Base-by-base conservation (phyloP, 2,329 filamentous ascomycete genomes). In the Lomentospora prolificans region DNA sequence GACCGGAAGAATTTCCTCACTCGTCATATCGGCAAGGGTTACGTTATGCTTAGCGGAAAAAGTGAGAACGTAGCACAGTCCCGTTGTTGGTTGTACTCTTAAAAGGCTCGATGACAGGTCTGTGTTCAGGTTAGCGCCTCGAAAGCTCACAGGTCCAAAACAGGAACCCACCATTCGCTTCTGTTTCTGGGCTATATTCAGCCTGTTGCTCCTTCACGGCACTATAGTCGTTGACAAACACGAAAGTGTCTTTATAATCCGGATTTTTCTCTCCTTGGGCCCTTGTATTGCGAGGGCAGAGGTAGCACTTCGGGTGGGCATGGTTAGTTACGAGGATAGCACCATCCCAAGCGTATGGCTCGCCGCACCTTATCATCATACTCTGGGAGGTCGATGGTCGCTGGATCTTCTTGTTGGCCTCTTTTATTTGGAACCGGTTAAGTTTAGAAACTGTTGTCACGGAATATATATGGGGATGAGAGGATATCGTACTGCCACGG, bases 151-250 rank as follows among this genome's bases (percentile, higher is more conserved):
- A 24, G 31, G 22, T 22, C 30, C 30, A 33, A 12, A 12, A 12
- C 6, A 33, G 12, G 7, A 33, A 30, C 22, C 39, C 22, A 44
- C 50, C 25, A 19, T 56, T 50, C 67, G 69, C 64, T 62, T 79
- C 67, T 24, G 68, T 55, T 3, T 72, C 67, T 2, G 71, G 70
- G 33, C 69, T 66, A 70, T 97, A 99, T 51, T 89, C 84, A 28
- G 86, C 84, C 70, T 99, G 94, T 60, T 88, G 79, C 71, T 96
- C 91, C 72, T 96, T 96, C 53, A 99, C 92, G 2, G 94, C 94
- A 65, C 90, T 95, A 72, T 94, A 99, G 69, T 99, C 94, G 65
- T 99, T 99, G 62, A 97, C 87, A 66, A 99, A 99, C 39, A 92
- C 86, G 67, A 95, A 97, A 0, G 90, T 95, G 64, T 82, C 82